Evolutionary conservation across 441 rosid species (phyloP).

Genomic region (Bruguiera hainesii): DNA sequence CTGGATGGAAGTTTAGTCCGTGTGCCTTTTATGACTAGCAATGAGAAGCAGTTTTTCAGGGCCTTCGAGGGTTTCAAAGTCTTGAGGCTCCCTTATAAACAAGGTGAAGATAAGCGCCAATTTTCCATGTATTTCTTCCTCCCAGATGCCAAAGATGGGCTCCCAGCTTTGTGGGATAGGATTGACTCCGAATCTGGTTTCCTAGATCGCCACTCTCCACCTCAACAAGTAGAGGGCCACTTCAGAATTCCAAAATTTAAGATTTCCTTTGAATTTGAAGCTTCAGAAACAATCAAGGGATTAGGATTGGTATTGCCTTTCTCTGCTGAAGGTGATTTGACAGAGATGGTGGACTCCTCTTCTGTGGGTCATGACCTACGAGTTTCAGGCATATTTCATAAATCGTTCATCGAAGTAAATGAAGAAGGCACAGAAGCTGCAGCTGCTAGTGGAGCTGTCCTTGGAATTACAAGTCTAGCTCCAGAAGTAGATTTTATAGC

Average conservation of each 20-base stretch:
- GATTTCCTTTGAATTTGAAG: slow-evolving; percentile 64
- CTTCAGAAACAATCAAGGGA: slow-evolving; percentile 50
- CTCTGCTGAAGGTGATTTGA: slow-evolving; percentile 51
- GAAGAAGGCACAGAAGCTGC: slow-evolving; percentile 90
- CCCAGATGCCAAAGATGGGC: slow-evolving; percentile 61
- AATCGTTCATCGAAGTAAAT: slow-evolving; percentile 77
- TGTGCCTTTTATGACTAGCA: slow-evolving; percentile 72
- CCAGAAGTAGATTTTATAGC: slow-evolving; percentile 56
- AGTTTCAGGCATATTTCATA: slow-evolving; percentile 65
- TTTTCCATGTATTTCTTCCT: slow-evolving; percentile 80
- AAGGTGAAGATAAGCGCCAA: slow-evolving; percentile 54
- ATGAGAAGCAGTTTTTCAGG: slow-evolving; percentile 46
- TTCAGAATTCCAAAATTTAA: slow-evolving; percentile 68
- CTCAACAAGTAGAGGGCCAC: slow-evolving; percentile 35
- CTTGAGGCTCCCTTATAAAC: slow-evolving; percentile 66
- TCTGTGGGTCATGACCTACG: slow-evolving; percentile 33
- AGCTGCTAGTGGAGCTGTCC: slow-evolving; percentile 49
- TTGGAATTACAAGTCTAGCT: slow-evolving; percentile 12
- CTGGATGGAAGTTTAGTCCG: slow-evolving; percentile 45
- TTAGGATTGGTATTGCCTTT: slow-evolving; percentile 60
- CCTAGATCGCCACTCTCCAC: slow-evolving; percentile 51
- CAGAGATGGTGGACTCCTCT: slow-evolving; percentile 70
- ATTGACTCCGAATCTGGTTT: slow-evolving; percentile 49
- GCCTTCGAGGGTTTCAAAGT: slow-evolving; percentile 68
- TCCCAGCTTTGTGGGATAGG: slow-evolving; percentile 49